These are phyloP conservation scores for Pinus taeda DNA, from an alignment of 75 land plant species.

Conservation along the genomic window DNA sequence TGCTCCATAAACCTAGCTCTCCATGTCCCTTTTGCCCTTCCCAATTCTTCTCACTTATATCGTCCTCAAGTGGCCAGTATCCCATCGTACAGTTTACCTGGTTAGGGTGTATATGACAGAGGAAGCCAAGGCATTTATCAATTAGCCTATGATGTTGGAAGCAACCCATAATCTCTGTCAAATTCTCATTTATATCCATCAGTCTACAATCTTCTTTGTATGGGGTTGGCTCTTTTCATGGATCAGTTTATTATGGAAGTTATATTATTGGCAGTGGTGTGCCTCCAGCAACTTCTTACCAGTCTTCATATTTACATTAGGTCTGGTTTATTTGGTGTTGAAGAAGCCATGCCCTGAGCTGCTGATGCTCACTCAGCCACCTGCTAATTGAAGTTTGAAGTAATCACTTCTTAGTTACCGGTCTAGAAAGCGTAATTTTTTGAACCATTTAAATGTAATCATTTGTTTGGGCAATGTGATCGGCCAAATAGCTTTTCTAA, in stretches of 20 bases:
- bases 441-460: neutral
- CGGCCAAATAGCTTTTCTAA: neutral
- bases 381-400: neutral
- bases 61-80: conserved; percentile 17
- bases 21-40: conserved; percentile 1
- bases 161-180: conserved; percentile 11
- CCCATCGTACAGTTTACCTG: conserved; percentile 24
- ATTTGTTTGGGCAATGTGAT: neutral
- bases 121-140: conserved; percentile 28
- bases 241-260: conserved; percentile 13
- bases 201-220: conserved; percentile 31
- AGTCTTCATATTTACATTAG: conserved; percentile 14
- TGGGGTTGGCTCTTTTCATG: conserved; percentile 23
- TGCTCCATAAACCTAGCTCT: neutral
- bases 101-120: conserved; percentile 25
- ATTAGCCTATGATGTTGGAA: conserved; percentile 28
- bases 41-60: conserved; percentile 8
- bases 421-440: neutral
- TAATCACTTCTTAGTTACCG: neutral
- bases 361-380: neutral
- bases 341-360: neutral
- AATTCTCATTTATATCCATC: conserved; percentile 37
- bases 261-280: conserved; percentile 16
- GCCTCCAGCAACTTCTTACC: conserved; percentile 18
- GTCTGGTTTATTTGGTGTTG: neutral